Percentiles rank a stretch among this genome's conserved stretches.
Evolutionary conservation across 805 yeast genomes (phyloP).

Genomic region (Vanderwaltozyma tropicalis): DNA sequence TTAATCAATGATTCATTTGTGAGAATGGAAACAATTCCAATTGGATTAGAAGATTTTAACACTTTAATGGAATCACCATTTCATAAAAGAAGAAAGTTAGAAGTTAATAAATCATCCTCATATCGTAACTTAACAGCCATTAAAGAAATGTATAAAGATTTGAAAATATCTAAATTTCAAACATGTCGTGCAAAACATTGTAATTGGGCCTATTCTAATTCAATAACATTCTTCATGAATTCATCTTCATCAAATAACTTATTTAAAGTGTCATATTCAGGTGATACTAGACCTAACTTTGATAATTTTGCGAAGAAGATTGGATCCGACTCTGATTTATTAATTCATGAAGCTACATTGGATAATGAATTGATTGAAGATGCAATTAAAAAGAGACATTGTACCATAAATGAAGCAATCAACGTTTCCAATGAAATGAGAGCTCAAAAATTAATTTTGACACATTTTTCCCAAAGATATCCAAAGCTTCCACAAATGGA

Average conservation of each 20-base stretch:
- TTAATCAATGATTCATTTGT: constrained; percentile 33
- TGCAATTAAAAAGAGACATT: constrained; percentile 73
- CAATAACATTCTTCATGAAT: constrained; percentile 37
- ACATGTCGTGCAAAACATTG: constrained; percentile 82
- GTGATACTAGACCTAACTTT: constrained; percentile 82
- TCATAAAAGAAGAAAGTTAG: constrained; percentile 17
- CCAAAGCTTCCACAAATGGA: constrained; percentile 42
- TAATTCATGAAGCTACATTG: constrained; percentile 89
- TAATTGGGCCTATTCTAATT: constrained; percentile 63
- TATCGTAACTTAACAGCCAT: constrained; percentile 24
- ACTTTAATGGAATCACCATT: constrained; percentile 4
- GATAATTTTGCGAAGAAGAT: constrained; percentile 45
- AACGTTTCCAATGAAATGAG: constrained; percentile 59
- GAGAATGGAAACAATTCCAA: constrained; percentile 25
- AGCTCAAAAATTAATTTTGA: constrained; percentile 59
- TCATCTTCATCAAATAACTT: constrained; percentile 13
- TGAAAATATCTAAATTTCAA: constrained; percentile 35
- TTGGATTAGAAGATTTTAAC: constrained; percentile 19
- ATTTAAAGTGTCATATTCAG: constrained; percentile 79
- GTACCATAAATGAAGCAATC: constrained; percentile 83
- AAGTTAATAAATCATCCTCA: constrained; percentile 14
- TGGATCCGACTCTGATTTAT: constrained; percentile 57
- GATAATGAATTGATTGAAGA: constrained; percentile 70
- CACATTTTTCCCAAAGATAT: constrained; percentile 91
- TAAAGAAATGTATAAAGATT: constrained; percentile 30